Base-by-base conservation (phyloP, 1,284 basidiomycete species). In the Naganishia albida region DNA sequence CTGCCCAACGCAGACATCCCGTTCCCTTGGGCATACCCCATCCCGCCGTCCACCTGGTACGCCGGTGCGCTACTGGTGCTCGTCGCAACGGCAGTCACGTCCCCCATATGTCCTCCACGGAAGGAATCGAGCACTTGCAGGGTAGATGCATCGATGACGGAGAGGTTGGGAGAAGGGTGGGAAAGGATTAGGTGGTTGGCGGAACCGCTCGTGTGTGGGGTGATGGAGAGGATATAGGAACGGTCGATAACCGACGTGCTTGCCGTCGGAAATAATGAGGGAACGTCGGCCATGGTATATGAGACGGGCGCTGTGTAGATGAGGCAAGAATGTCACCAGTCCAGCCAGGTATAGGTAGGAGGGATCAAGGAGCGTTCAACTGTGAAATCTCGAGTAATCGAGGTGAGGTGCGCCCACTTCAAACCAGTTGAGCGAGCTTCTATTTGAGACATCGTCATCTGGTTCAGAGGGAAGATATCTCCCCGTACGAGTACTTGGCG, bases 141-240 rank as follows among this genome's bases (percentile, higher is more conserved):
- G 0, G 73, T 75, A 69, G 78, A 75, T 40, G 71, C 71, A 68
- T 80, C 78, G 52, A 72, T 72, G 44, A 80, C 64, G 10, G 76
- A 74, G 16, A 79, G 64, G 10, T 72, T 69, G 3, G 74, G 49
- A 2, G 73, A 72, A 1, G 76, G 76, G 56, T 80, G 77, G 15
- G 73, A 72, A 42, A 80, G 75, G 50, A 78, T 68, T 43, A 80
- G 72, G 63, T 77, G 76, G 43, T 72, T 71, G 2, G 71, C 70
- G 7, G 70, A 64, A 16, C 72, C 66, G 1, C 76, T 73, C 13
- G 68, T 62, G 28, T 69, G 69, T 10, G 77, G 78, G 46, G 70
- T 74, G 65, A 80, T 77, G 39, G 71, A 71, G 46, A 77, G 71
- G 63, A 80, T 78, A 69, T 78, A 78, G 13, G 74, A 72, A 48